A percentile compares a stretch with the other conserved stretches of the same genome.
Evolutionary conservation across 2,329 filamentous ascomycete genomes (phyloP).

Genomic region (Rhexocercosporidium sp.): DNA sequence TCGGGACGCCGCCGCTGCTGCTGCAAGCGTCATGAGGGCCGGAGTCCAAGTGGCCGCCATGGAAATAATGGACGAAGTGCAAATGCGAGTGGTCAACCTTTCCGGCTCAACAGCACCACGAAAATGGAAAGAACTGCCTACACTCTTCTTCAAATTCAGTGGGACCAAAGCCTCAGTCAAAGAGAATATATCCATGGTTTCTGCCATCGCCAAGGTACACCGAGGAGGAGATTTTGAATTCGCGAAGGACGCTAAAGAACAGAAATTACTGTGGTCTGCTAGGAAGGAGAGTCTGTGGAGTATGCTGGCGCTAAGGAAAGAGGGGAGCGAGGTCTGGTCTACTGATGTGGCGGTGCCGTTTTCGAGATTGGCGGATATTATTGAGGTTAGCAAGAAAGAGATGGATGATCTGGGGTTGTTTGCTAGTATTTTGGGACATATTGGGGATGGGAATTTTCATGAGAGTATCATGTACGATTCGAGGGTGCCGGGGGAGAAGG

Average conservation of each 20-base stretch:
- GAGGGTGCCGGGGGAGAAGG: conserved; percentile 69
- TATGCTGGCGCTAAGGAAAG: conserved; percentile 72
- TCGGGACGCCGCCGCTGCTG: conserved; percentile 75
- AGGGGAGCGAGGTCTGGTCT: conserved; percentile 76
- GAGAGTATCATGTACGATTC: conserved; percentile 89
- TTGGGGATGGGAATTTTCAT: conserved; percentile 95
- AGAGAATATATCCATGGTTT: conserved; percentile 76
- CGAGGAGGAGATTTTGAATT: conserved; percentile 76
- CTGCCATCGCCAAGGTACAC: conserved; percentile 68
- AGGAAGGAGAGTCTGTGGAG: conserved; percentile 86
- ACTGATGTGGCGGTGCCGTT: conserved; percentile 87
- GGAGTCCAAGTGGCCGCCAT: conserved; percentile 43
- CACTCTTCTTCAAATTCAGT: conserved; percentile 85
- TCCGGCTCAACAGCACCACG: conserved; percentile 70
- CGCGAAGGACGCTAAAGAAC: conserved; percentile 72
- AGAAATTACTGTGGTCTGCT: conserved; percentile 78
- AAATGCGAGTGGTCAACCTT: conserved; percentile 83
- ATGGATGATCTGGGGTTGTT: conserved; percentile 86
- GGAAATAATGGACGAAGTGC: conserved; percentile 89
- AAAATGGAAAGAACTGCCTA: conserved; percentile 77
- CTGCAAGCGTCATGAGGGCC: conserved; percentile 75
- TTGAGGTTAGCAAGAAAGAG: conserved; percentile 86
- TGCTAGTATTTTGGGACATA: conserved; percentile 85
- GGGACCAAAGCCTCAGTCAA: conserved; percentile 79
- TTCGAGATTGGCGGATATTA: conserved; percentile 73